Percentiles rank a stretch among this genome's conserved stretches.
Evolutionary conservation across 352 stramenopile genomes (phyloP).

Genomic region (Globisporangium radiosum): DNA sequence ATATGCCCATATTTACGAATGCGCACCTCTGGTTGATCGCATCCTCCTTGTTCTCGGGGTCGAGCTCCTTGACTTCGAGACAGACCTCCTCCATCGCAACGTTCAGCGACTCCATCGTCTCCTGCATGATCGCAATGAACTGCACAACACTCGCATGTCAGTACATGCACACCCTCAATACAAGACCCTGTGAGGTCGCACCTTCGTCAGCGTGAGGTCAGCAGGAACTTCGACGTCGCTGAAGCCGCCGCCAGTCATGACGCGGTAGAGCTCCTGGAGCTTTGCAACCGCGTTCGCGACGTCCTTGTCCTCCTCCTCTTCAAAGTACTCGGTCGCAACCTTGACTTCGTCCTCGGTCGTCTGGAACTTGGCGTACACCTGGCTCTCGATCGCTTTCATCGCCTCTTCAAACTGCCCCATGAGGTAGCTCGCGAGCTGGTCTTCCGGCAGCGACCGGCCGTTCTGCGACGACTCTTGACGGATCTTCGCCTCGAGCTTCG

Average conservation of each 20-base stretch:
- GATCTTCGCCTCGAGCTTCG: slow-evolving; percentile 85
- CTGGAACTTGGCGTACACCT: slow-evolving; percentile 87
- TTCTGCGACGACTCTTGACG: slow-evolving; percentile 84
- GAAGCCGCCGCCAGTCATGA: slow-evolving; percentile 81
- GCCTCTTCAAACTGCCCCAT: slow-evolving; percentile 88
- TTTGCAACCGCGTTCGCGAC: slow-evolving; percentile 78
- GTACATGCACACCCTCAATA: not conserved
- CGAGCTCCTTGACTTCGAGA: slow-evolving; percentile 82
- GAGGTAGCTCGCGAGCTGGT: slow-evolving; percentile 82
- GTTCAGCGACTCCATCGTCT: slow-evolving; percentile 88
- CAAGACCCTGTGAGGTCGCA: slow-evolving; percentile 7
- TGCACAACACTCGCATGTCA: slow-evolving; percentile 11
- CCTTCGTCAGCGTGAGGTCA: slow-evolving; percentile 77
- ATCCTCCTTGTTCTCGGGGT: slow-evolving; percentile 87
- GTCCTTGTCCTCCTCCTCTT: slow-evolving; percentile 84
- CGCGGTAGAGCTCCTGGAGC: slow-evolving; percentile 83
- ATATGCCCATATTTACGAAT: no score
- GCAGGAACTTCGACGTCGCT: slow-evolving; percentile 77
- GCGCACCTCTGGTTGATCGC: slow-evolving; percentile 74
- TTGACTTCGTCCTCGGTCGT: slow-evolving; percentile 86
- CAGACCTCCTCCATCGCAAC: slow-evolving; percentile 87
- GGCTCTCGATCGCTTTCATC: slow-evolving; percentile 87
- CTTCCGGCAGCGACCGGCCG: slow-evolving; percentile 69
- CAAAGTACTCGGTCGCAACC: slow-evolving; percentile 83
- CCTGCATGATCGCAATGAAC: slow-evolving; percentile 88